Conservation (phyloP, 208 protist species). For the Sergeia podlipaevii region DNA sequence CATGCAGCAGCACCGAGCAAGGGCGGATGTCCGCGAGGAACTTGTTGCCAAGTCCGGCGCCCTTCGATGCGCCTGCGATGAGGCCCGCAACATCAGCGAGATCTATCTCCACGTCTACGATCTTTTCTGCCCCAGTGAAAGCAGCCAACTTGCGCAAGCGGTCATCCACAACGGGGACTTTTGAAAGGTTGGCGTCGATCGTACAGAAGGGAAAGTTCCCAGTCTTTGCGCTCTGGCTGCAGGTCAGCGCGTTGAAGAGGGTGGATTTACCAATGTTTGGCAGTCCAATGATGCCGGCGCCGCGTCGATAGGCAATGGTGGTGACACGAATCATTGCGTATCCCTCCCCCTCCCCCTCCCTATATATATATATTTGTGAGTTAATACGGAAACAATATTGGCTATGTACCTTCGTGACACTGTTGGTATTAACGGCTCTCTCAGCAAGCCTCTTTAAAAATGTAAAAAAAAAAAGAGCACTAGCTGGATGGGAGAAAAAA, state of each 20-base stretch:
- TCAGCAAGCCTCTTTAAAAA: too few species aligned
- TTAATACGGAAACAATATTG: too few species aligned
- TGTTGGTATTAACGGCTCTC: too few species aligned
- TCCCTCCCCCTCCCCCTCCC: too few species aligned
- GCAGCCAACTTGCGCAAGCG: conserved; percentile 65
- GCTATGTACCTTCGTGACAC: too few species aligned
- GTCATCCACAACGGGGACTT: conserved; percentile 68
- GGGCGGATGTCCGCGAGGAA: conserved; percentile 84
- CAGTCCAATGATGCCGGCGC: conserved; percentile 86
- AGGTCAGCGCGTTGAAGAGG: conserved; percentile 93
- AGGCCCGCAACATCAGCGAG: conserved; percentile 89
- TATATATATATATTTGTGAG: too few species aligned
- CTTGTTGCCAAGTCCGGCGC: conserved; percentile 84
- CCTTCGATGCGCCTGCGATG: conserved; percentile 82
- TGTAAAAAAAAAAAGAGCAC: too few species aligned
- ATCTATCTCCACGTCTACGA: conserved; percentile 82
- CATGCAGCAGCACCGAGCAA: conserved; percentile 81
- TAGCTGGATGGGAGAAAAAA: too few species aligned
- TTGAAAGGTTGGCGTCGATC: conserved; percentile 88
- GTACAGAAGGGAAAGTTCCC: conserved; percentile 94
- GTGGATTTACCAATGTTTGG: conserved; percentile 93
- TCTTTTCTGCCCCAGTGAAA: conserved; percentile 54
- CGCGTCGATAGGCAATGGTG: conserved; percentile 31
- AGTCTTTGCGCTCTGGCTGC: conserved; percentile 83
- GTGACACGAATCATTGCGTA: neutral